Evolutionary conservation across 139 green algal species (phyloP), one percentile per base, ranked within the genome.

Genomic region (Micromonas pusilla): DNA sequence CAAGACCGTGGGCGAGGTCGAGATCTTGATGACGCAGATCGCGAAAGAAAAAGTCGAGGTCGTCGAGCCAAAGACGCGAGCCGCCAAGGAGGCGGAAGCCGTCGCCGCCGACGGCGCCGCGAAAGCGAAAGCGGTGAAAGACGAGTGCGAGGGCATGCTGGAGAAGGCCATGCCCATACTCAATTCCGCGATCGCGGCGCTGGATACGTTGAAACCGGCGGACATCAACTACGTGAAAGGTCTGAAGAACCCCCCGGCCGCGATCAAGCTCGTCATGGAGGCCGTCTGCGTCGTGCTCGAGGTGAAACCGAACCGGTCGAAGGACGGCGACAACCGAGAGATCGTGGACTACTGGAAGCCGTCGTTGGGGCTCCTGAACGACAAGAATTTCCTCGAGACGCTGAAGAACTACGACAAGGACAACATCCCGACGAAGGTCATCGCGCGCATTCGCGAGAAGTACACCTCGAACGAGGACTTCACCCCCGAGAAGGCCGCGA

Each of bases 151-250:
- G 72, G 3, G 52, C 25, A 71, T 80, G 32, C 73, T 87, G 25
- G 64, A 68, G 68, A 86, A 85, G 23, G 93, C 93, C 2, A 91
- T 96, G 87, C 93, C 93, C 20, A 81, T 97, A 76, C 95, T 97
- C 76, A 77, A 75, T 31, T 85, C 92, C 78, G 93, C 93, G 2
- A 88, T 94, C 78, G 91, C 91, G 0, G 93, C 93, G 1, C 83
- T 97, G 23, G 93, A 96, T 84, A 92, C 88, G 0, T 83, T 97
- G 23, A 90, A 96, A 84, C 97, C 97, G 83, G 84, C 68, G 23
- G 90, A 84, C 19, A 81, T 97, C 5, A 91, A 89, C 52, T 92
- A 97, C 83, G 85, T 97, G 72, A 97, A 97, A 83, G 92, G 87
- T 1, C 91, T 93, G 89, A 94, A 94, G 82, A 91, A 86, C 79